Evolutionary conservation across 2,329 filamentous ascomycete genomes (phyloP).

Genomic region (Aotearoamyces nothofagi): DNA sequence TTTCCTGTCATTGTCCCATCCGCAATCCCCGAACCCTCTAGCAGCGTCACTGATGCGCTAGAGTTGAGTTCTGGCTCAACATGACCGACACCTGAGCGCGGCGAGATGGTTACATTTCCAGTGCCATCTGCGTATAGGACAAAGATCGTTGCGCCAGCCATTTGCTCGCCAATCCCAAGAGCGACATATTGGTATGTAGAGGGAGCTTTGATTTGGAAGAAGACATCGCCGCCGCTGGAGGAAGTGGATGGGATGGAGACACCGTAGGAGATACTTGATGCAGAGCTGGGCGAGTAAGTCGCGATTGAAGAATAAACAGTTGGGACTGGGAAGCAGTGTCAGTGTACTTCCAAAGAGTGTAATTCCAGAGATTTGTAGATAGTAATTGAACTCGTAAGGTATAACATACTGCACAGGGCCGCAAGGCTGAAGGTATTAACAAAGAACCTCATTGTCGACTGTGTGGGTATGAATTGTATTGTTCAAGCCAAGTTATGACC

Average conservation of each 20-base stretch:
- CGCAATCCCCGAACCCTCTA: conserved; percentile 35
- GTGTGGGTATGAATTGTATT: too few species aligned
- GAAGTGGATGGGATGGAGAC: conserved; percentile 37
- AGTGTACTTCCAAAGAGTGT: too few species aligned
- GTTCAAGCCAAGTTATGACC: too few species aligned
- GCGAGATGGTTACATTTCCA: conserved; percentile 38
- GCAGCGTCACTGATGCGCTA: conserved; percentile 23
- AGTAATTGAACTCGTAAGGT: too few species aligned
- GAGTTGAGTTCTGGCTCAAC: conserved; percentile 25
- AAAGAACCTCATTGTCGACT: too few species aligned
- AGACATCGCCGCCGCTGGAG: conserved; percentile 37
- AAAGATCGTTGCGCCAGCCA: conserved; percentile 42
- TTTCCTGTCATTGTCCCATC: conserved; percentile 39
- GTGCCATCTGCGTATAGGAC: conserved; percentile 36
- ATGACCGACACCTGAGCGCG: conserved; percentile 28
- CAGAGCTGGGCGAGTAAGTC: conserved; percentile 9
- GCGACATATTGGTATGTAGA: conserved; percentile 35
- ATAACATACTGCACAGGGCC: too few species aligned
- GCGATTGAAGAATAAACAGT: too few species aligned
- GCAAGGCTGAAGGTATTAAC: too few species aligned
- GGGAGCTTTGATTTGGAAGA: conserved; percentile 39
- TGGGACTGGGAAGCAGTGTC: too few species aligned
- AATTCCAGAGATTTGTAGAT: too few species aligned
- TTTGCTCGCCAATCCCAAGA: conserved; percentile 36
- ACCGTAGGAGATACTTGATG: conserved; percentile 21